Base-by-base conservation (phyloP, 1,284 basidiomycete species). In the Pyrrhoderma noxium region DNA sequence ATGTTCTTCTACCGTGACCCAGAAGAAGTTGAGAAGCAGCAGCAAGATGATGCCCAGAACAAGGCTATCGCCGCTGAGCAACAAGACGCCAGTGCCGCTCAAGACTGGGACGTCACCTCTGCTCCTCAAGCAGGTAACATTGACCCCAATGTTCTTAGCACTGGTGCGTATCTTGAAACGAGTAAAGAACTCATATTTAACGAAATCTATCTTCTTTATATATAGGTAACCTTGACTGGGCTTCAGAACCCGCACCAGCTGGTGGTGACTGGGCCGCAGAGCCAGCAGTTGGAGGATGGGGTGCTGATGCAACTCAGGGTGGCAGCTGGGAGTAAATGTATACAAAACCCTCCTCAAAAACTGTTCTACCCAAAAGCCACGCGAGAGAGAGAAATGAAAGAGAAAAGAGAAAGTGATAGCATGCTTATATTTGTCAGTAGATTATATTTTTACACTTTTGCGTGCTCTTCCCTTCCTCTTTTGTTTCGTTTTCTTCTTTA, bases 1-100 rank as follows among this genome's bases (percentile, higher is more conserved):
- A 93, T 98, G 91, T 98, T 97, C 92, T 98, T 98, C 87, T 99
- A 98, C 85, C 92, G 95, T 65, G 95, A 98, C 76, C 93, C 95
- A 57, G 94, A 98, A 70, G 95, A 98, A 75, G 88, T 96, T 62
- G 94, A 97, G 83, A 91, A 89, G 72, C 93, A 97, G 74, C 87
- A 90, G 64, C 84, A 89, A 67, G 92, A 93, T 68, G 90, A 93
- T 71, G 88, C 89, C 43, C 84, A 87, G 61, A 89, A 87, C 59
- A 90, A 89, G 70, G 77, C 80, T 42, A 76, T 76, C 57, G 75
- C 71, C 58, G 79, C 74, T 55, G 76, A 72, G 58, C 77, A 77
- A 56, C 63, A 59, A 49, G 59, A 64, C 42, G 66, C 63, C 47
- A 77, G 73, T 54, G 70, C 69, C 52, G 69, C 74, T 51, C 68